Evolutionary conservation across 78 protist species (phyloP).

Genomic region (Salpingoeca rosetta): DNA sequence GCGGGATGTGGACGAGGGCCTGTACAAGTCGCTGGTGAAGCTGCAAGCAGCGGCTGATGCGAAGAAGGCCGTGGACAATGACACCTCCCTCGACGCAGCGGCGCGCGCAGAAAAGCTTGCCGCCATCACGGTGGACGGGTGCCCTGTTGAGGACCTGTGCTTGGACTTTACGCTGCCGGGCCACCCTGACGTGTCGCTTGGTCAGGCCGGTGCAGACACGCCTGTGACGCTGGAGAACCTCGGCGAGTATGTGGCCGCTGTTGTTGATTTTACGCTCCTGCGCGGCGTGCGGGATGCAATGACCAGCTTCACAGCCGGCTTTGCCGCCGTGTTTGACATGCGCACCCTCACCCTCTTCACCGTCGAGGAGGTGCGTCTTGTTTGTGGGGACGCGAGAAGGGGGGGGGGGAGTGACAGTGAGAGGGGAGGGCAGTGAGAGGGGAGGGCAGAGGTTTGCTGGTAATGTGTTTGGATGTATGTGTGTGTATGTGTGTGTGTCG

Average conservation of each 20-base stretch:
- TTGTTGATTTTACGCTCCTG: background rate
- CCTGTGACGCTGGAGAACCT: constrained; percentile 13
- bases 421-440: too few relatives aligned
- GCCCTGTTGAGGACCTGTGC: constrained; percentile 15
- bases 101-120: background rate
- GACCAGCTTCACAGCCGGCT: constrained; percentile 9
- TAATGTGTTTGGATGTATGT: background rate
- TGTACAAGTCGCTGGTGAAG: background rate
- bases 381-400: too few relatives aligned
- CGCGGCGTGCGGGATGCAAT: constrained; percentile 5
- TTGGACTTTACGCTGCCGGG: constrained; percentile 46
- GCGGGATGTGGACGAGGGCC: background rate
- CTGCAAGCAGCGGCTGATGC: background rate
- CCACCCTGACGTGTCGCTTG: constrained; percentile 13
- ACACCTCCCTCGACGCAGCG: background rate
- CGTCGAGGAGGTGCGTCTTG: background rate
- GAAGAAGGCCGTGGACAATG: background rate
- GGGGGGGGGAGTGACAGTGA: too few relatives aligned
- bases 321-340: background rate
- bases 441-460: constrained; percentile 1
- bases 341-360: background rate
- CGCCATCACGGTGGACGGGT: constrained; percentile 16
- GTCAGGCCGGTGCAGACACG: background rate
- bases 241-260: constrained; percentile 19
- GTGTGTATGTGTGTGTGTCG: background rate